Evolutionary conservation across 129 eudicot genomes (phyloP), one percentile per base, ranked within the genome.

Genomic region (Smallanthus sonchifolius): DNA sequence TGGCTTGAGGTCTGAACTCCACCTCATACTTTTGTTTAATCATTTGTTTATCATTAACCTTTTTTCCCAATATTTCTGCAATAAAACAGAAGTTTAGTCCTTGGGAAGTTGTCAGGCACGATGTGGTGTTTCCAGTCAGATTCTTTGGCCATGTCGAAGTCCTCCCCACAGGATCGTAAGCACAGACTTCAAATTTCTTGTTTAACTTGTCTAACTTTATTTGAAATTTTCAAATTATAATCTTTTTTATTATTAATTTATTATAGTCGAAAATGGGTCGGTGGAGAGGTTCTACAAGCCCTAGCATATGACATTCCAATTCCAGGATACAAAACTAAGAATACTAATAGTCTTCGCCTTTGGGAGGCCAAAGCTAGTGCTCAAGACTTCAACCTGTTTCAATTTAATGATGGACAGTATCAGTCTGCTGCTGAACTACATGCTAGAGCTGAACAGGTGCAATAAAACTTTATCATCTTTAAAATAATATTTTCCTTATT

Each of bases 291-390:
- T 74, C 24, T 95, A 66, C 97, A 95, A 77, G 99, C 99, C 44
- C 42, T 91, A 72, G 99, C 99, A 72, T 95, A 95, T 81, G 99
- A 95, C 76, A 91, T 95, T 15, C 99, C 99, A 13, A 91, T 95
- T 84, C 99, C 99, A 3, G 99, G 99, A 69, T 95, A 91, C 80
- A 95, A 91, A 83, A 95, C 99, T 61, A 91, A 88, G 84, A 95
- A 95, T 70, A 91, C 99, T 4, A 95, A 86, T 72, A 91, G 99
- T 75, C 99, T 95, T 72, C 95, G 99, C 7, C 99, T 95, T 72
- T 95, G 99, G 99, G 99, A 95, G 52, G 99, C 99, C 57, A 95
- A 91, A 88, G 97, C 95, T 65, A 80, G 84, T 71, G 83, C 99
- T 17, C 77, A 56, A 67, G 99, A 91, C 79, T 91, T 95, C 63